Evolutionary conservation across 352 stramenopile genomes (phyloP), one percentile per base, ranked within the genome.

Genomic region (Phytophthora sp.): DNA sequence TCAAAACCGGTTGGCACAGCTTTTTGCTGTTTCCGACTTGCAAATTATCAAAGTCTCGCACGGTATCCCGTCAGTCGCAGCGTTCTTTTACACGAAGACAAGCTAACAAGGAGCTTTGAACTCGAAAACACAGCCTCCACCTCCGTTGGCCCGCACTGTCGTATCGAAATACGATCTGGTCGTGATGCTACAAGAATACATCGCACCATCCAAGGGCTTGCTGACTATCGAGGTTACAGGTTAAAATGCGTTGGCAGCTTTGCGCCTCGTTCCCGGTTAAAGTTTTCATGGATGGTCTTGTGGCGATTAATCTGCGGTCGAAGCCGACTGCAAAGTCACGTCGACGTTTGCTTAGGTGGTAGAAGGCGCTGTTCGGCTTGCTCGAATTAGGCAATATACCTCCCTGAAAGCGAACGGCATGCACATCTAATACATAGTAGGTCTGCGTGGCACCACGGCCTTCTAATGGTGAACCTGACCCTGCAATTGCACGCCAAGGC

Each of bases 161-260:
- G 66, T 91, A n/a, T 86, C 77, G n/a, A 84, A 75, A 53, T 91
- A 78, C 44, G 84, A 84, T 27, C 53, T 91, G 34, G 82, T 91
- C 12, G 77, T 88, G 45, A 52, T 88, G 20, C 37, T 89, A 4
- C 49, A 87, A 43, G 62, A 89, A n/a, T 89, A 88, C 56, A 73
- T 84, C 13, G 60, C 75, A 3, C 57, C 46, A 1, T 84, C 72
- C 0, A 72, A 77, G 1, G 50, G 55, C n/a, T 68, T 76, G 18
- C 42, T 87, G 12, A 62, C 58, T 4, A 71, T 91, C 4, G 82
- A 91, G 48, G 41, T 88, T 4, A 89, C 82, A 0, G 82, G 82
- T 6, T 45, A 39, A 4, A 88, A 76, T 41, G 82, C 79, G 11
- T 45, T 79, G 30, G 51, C 66, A 26, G 79, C 79, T 2, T 32